Evolutionary conservation across 257 asterid species (phyloP), one percentile per base, ranked within the genome.

Genomic region (Coffea eugenioides): DNA sequence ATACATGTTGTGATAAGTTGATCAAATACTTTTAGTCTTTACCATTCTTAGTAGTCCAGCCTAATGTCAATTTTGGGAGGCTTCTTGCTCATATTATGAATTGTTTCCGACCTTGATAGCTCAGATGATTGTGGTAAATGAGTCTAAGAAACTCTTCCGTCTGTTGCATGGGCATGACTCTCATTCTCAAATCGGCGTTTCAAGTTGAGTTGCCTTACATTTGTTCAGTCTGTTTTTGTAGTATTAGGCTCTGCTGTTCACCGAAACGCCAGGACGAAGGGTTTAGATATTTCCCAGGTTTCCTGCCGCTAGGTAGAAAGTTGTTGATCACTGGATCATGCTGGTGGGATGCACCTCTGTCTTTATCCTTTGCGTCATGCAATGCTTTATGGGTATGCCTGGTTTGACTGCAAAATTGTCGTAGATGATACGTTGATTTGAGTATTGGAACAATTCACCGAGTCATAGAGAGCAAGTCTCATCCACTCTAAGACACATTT

Each of bases 281-380:
- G 5, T 15, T 39, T 36, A 74, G 77, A 74, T 74, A 66, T 36
- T 34, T 74, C 48, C 78, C 41, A 52, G 54, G 78, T 74, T 18
- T 62, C 43, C 1, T 3, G 4, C 43, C 25, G 6, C 11, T 6
- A 36, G 5, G 25, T 20, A 16, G 77, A 31, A 27, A 21, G 66
- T 31, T 52, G 77, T 36, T 31, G 3, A 27, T 7, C 64, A 49
- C 5, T 7, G 77, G 65, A 73, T 73, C 25, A 73, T 52, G 66
- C 45, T 51, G 23, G 71, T 67, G 18, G 48, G 8, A 34, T 2
- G 46, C 48, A 14, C 2, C 71, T 67, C 14, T 66, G 71, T 31
- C 20, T 31, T 2, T 13, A 3, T 20, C 41, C 16, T 23, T 1
- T 21, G 14, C 1, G 23, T 21, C 66, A 61, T 1, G 31, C 66